Evolutionary conservation across 352 stramenopile genomes (phyloP), one percentile per base, ranked within the genome.

Genomic region (Phytophthora boehmeriae): DNA sequence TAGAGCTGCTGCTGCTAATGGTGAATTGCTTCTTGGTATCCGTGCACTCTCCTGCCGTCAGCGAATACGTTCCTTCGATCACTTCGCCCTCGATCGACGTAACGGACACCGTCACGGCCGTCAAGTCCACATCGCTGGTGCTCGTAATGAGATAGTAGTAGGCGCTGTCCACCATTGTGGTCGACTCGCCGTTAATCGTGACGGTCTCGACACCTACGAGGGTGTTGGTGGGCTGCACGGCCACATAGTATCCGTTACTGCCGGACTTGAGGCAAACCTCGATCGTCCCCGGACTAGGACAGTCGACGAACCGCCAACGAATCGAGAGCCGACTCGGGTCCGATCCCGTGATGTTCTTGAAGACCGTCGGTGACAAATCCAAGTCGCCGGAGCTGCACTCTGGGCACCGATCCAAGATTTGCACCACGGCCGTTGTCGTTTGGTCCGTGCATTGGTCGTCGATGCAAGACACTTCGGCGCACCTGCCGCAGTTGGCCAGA

Each of bases 341-440:
- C 32, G 66, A 83, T 42, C 82, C 82, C 8, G 82, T 92, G 68
- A 92, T 73, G 19, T 70, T 70, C 50, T 68, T 73, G 63, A 88
- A 89, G 23, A 91, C 78, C 0, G 68, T 76, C n/a, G 79, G 76
- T 25, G 79, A 89, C 52, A 91, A 54, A 38, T 91, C 82, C 32
- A 91, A 52, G 51, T 88, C 82, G 23, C 82, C 82, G 2, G 73
- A 61, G 46, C 66, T 78, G 65, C 82, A 91, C 53, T 91, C 82
- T 1, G 82, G 82, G 35, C 82, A 91, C 0, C 78, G 78, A 56
- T 91, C 80, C 32, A 87, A 61, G 54, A 91, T 83, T 43, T 91
- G 69, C 30, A 88, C 71, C 35, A 89, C 54, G 43, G 79, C 63
- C 0, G 62, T 76, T 13, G 54, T 66, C 30, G 59, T 72, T 45